Conservation (phyloP, 352 stramenopile species). For the Sclerospora graminicola region DNA sequence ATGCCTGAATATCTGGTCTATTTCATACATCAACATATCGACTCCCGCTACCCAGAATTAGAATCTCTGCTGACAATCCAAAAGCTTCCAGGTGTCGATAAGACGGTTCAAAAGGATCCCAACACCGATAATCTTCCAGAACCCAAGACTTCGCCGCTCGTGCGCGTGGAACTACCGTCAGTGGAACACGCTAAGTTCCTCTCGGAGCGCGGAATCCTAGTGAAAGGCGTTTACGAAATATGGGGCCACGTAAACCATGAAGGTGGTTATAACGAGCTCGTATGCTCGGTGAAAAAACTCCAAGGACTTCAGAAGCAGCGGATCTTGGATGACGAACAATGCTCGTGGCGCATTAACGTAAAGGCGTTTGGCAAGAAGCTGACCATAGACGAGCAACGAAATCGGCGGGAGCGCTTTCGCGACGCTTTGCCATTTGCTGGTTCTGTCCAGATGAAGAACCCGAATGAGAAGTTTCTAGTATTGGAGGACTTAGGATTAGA, state of each 20-base stretch:
- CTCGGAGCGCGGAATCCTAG: too few species aligned
- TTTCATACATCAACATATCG: too few species aligned
- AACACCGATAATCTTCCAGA: slow-evolving; percentile 23
- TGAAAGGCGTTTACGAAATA: too few species aligned
- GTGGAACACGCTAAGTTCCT: too few species aligned
- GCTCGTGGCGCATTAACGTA: slow-evolving; percentile 68
- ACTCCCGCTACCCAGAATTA: slow-evolving; percentile 78
- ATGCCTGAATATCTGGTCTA: slow-evolving; percentile 73
- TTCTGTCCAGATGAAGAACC: slow-evolving; percentile 56
- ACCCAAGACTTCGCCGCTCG: slow-evolving; percentile 45
- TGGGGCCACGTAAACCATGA: too few species aligned
- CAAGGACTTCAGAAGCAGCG: slow-evolving; percentile 25
- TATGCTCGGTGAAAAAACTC: slow-evolving; percentile 32
- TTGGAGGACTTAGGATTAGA: too few species aligned
- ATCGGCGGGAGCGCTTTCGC: slow-evolving; percentile 36
- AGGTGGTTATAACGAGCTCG: too few species aligned
- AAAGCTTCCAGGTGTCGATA: too few species aligned
- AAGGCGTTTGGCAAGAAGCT: slow-evolving; percentile 78
- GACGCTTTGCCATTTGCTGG: slow-evolving; percentile 53
- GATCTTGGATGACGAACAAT: slow-evolving; percentile 30
- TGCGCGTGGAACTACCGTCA: too few species aligned
- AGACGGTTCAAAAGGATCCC: slow-evolving; percentile 23
- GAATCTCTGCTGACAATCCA: too few species aligned
- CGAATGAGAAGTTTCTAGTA: too few species aligned
- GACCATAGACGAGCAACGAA: slow-evolving; percentile 51